A percentile compares a stretch with the other conserved stretches of the same genome.
These are phyloP conservation scores for Tricholoma matsutake DNA, from an alignment of 768 basidiomycete species.

Conservation along the genomic window DNA sequence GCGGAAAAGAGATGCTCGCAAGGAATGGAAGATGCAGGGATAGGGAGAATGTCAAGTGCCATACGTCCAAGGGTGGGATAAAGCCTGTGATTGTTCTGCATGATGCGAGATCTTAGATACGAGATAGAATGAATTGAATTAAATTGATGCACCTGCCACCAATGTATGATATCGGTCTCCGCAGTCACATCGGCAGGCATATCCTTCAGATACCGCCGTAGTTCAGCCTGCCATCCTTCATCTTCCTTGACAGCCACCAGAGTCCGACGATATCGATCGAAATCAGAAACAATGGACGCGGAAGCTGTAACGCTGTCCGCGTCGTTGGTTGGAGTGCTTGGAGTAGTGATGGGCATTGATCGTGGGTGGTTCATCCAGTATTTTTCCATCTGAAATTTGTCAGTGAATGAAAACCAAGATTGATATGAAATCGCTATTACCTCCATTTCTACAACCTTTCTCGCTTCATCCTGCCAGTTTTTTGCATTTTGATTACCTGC, in stretches of 20 bases:
- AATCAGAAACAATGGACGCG: too few relatives aligned
- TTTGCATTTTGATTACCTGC: too few relatives aligned
- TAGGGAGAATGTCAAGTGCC: background rate
- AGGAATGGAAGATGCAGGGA: background rate
- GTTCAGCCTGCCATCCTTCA: background rate
- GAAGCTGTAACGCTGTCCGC: too few relatives aligned
- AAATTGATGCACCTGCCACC: conserved; percentile 10
- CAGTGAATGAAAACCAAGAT: too few relatives aligned
- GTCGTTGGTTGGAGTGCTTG: too few relatives aligned
- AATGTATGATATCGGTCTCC: background rate
- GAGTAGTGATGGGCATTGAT: too few relatives aligned
- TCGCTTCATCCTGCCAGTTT: too few relatives aligned
- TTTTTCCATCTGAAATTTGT: too few relatives aligned
- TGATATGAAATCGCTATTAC: too few relatives aligned
- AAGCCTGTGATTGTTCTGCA: background rate
- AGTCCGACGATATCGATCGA: too few relatives aligned
- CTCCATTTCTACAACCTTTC: too few relatives aligned
- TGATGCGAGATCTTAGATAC: background rate
- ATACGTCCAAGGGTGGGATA: background rate
- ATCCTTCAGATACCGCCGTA: background rate
- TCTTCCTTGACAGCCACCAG: background rate
- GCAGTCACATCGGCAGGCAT: background rate
- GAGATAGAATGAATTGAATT: background rate
- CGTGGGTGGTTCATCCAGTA: too few relatives aligned
- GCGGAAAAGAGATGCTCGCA: conserved; percentile 11